These are phyloP conservation scores for Bromus sterilis DNA, from an alignment of 176 grass and related monocot genomes.

Conservation along the genomic window DNA sequence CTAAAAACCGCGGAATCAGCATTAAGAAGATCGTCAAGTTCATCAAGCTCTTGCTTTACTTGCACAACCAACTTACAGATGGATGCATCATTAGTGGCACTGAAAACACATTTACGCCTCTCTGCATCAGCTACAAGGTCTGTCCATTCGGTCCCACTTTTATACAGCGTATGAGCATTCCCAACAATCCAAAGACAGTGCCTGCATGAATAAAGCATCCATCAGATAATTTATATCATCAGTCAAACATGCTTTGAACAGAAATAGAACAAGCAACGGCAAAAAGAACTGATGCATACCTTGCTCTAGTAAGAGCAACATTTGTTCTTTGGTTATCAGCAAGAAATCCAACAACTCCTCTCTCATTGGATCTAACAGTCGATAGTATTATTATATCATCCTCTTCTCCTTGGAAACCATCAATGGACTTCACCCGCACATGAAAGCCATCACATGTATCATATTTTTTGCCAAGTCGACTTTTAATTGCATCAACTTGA, in stretches of 20 bases:
- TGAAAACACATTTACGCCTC: slow-evolving; percentile 26
- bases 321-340: slow-evolving; percentile 56
- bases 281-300: slow-evolving; percentile 21
- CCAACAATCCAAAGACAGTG: slow-evolving; percentile 84
- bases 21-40: slow-evolving; percentile 67
- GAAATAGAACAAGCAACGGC: neutral
- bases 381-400: slow-evolving; percentile 83
- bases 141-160: slow-evolving; percentile 52
- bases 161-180: slow-evolving; percentile 41
- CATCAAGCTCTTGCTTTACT: slow-evolving; percentile 55
- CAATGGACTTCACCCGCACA: slow-evolving; percentile 56
- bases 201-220: slow-evolving; percentile 38
- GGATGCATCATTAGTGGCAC: slow-evolving; percentile 34
- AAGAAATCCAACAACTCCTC: slow-evolving; percentile 60
- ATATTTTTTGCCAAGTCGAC: slow-evolving; percentile 44
- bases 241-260: neutral
- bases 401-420: slow-evolving; percentile 79
- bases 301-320: slow-evolving; percentile 87
- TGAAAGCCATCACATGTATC: slow-evolving; percentile 33
- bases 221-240: neutral
- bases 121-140: slow-evolving; percentile 47
- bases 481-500: slow-evolving; percentile 54
- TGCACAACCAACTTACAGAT: slow-evolving; percentile 47
- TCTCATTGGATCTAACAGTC: slow-evolving; percentile 50
- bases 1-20: slow-evolving; percentile 54